Percentiles rank a stretch among this genome's conserved stretches.
Conservation (phyloP, 352 stramenopile genomes). For the Detonula confervacea region DNA sequence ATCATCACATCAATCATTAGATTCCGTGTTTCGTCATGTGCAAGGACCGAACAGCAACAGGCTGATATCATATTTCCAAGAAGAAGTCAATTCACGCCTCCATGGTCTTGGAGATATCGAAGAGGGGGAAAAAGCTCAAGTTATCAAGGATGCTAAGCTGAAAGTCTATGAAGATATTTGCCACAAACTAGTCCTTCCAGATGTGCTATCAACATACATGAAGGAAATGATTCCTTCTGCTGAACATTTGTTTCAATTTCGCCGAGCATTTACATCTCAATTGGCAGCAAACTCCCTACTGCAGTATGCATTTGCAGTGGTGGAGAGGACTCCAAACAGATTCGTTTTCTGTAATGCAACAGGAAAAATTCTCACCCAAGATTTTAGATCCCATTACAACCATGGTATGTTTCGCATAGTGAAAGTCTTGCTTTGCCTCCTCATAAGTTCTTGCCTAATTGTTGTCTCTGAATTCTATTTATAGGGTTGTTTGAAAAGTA, state of each 20-base stretch:
- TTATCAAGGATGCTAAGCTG: constrained; percentile 51
- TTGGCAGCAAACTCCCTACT: constrained; percentile 80
- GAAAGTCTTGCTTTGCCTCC: neutral
- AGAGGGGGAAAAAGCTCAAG: constrained; percentile 26
- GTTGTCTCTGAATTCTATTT: constrained; percentile 1
- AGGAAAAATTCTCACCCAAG: constrained; percentile 73
- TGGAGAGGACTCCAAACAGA: constrained; percentile 75
- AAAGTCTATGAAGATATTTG: constrained; percentile 75
- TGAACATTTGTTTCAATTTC: constrained; percentile 78
- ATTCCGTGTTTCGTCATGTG: constrained; percentile 47
- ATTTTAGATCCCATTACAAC: constrained; percentile 84
- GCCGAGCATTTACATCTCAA: constrained; percentile 75
- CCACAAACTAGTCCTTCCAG: constrained; percentile 51
- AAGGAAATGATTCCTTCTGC: constrained; percentile 46
- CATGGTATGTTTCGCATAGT: constrained; percentile 37
- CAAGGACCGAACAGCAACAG: constrained; percentile 38
- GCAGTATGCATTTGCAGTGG: constrained; percentile 82
- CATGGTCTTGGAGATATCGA: constrained; percentile 27
- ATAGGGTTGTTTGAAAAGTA: constrained; percentile 73
- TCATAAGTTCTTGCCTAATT: neutral
- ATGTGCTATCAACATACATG: constrained; percentile 76
- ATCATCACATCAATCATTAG: constrained; percentile 51
- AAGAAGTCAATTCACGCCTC: constrained; percentile 52
- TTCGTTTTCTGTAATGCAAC: constrained; percentile 74
- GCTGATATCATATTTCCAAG: constrained; percentile 53